These are phyloP conservation scores for Penicillium hesseltinei DNA, from an alignment of 2,329 filamentous ascomycete genomes.

Conservation along the genomic window DNA sequence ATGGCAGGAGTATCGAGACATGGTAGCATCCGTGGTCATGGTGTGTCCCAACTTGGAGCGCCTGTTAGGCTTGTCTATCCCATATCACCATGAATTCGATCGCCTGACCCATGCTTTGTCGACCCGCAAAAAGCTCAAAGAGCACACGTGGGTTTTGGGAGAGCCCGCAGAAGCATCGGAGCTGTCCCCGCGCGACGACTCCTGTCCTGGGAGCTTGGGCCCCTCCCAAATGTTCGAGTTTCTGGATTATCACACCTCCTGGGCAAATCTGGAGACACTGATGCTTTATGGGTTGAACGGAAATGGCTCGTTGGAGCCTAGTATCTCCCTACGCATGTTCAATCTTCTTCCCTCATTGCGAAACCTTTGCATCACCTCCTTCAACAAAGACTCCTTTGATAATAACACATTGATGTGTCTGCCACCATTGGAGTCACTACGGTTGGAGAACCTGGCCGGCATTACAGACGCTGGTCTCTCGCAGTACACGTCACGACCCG, in stretches of 20 bases:
- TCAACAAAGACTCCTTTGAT: slow-evolving; percentile 55
- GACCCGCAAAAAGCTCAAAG: slow-evolving; percentile 53
- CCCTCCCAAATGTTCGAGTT: slow-evolving; percentile 53
- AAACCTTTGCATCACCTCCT: slow-evolving; percentile 55
- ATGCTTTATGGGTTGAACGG: slow-evolving; percentile 50
- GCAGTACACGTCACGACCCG: slow-evolving; percentile 49
- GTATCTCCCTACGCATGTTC: slow-evolving; percentile 54
- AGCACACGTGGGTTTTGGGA: slow-evolving; percentile 57
- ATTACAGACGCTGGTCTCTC: slow-evolving; percentile 56
- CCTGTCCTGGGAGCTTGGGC: slow-evolving; percentile 47
- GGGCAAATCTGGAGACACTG: slow-evolving; percentile 53
- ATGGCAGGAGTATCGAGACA: slow-evolving; percentile 51
- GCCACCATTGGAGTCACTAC: slow-evolving; percentile 52
- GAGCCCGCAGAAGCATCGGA: slow-evolving; percentile 43
- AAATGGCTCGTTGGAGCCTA: slow-evolving; percentile 51
- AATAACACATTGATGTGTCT: slow-evolving; percentile 55
- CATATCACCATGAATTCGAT: slow-evolving; percentile 55
- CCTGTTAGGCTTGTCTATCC: slow-evolving; percentile 53
- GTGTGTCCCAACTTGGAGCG: slow-evolving; percentile 58
- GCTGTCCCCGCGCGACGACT: slow-evolving; percentile 37
- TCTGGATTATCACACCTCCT: slow-evolving; percentile 53
- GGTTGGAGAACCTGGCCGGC: slow-evolving; percentile 56
- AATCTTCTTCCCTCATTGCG: slow-evolving; percentile 53
- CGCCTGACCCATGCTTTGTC: slow-evolving; percentile 56
- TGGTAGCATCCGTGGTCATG: slow-evolving; percentile 58